Evolutionary conservation across 495 filamentous ascomycete genomes (phyloP).

Genomic region (Aspergillus nanangensis): DNA sequence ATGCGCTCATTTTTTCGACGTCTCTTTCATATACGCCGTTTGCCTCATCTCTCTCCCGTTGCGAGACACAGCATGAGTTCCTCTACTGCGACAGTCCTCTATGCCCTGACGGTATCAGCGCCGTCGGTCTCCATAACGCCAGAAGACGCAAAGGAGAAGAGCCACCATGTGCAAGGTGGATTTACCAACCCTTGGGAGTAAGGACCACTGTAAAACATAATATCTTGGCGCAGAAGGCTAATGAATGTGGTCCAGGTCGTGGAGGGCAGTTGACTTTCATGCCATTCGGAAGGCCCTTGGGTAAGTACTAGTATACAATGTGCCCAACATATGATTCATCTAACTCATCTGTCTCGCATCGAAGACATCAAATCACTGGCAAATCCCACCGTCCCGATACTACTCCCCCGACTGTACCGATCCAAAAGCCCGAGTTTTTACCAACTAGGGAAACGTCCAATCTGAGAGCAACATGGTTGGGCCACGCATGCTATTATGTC

Average conservation of each 20-base stretch:
- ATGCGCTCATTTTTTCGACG: slow-evolving; percentile 30
- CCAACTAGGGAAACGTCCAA: slow-evolving; percentile 48
- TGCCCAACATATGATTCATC: no score
- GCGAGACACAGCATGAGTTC: slow-evolving; percentile 35
- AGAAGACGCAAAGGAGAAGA: slow-evolving; percentile 49
- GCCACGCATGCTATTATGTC: slow-evolving; percentile 90
- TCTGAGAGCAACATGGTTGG: slow-evolving; percentile 92
- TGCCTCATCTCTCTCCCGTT: slow-evolving; percentile 3
- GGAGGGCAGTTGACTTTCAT: slow-evolving; percentile 14
- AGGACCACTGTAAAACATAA: no score
- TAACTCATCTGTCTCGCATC: background rate
- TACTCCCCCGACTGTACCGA: slow-evolving; percentile 61
- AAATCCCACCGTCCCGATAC: slow-evolving; percentile 56
- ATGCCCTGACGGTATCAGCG: slow-evolving; percentile 49
- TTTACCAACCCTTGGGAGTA: slow-evolving; percentile 60
- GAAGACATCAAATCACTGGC: slow-evolving; percentile 56
- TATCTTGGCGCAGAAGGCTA: no score
- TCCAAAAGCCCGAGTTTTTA: slow-evolving; percentile 68
- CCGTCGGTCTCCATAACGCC: slow-evolving; percentile 42
- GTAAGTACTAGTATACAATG: slow-evolving; percentile 2
- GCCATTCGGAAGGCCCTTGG: background rate
- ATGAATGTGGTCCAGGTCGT: slow-evolving; percentile 28
- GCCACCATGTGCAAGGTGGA: slow-evolving; percentile 55
- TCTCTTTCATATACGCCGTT: slow-evolving; percentile 15
- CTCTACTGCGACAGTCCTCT: slow-evolving; percentile 45